Conservation (phyloP, 176 grass and related monocot species). For the Aegilops longissima region DNA sequence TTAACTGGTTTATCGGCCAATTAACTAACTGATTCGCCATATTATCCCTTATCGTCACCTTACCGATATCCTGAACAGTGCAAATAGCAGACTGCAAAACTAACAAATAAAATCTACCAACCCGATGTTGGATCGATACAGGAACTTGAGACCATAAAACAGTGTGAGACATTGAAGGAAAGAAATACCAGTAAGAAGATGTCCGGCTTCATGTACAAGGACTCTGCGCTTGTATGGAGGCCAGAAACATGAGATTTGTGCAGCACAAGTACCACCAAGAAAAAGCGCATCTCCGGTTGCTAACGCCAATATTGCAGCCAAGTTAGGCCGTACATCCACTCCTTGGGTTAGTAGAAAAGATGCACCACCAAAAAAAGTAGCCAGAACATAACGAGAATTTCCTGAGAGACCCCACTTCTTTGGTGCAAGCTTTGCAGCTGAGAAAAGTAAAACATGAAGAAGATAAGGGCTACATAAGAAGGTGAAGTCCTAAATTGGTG, state of each 20-base stretch:
- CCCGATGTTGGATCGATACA: background rate
- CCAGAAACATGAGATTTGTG: slow-evolving; percentile 90
- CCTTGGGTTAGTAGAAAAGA: slow-evolving; percentile 79
- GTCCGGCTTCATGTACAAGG: slow-evolving; percentile 93
- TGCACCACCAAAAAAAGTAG: slow-evolving; percentile 64
- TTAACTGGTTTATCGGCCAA: too few species aligned
- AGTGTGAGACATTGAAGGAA: background rate
- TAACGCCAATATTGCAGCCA: slow-evolving; percentile 71
- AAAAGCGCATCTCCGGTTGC: slow-evolving; percentile 66
- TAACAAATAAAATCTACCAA: slow-evolving; percentile 8
- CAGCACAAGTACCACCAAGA: slow-evolving; percentile 73
- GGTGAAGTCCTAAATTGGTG: slow-evolving; percentile 12
- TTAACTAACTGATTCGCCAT: too few species aligned
- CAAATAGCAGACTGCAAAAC: background rate
- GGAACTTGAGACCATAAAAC: background rate
- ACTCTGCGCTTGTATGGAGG: slow-evolving; percentile 79
- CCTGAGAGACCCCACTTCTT: slow-evolving; percentile 88
- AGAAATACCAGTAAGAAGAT: slow-evolving; percentile 80
- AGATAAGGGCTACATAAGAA: slow-evolving; percentile 5
- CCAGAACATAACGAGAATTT: slow-evolving; percentile 59
- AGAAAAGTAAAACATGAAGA: slow-evolving; percentile 27
- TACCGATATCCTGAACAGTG: too few species aligned
- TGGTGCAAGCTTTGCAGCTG: slow-evolving; percentile 80
- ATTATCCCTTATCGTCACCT: too few species aligned
- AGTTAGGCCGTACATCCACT: slow-evolving; percentile 72